Evolutionary conservation across 2,329 filamentous ascomycete species (phyloP), one percentile per base, ranked within the genome.

Genomic region (Phyllosticta citrichinensis): DNA sequence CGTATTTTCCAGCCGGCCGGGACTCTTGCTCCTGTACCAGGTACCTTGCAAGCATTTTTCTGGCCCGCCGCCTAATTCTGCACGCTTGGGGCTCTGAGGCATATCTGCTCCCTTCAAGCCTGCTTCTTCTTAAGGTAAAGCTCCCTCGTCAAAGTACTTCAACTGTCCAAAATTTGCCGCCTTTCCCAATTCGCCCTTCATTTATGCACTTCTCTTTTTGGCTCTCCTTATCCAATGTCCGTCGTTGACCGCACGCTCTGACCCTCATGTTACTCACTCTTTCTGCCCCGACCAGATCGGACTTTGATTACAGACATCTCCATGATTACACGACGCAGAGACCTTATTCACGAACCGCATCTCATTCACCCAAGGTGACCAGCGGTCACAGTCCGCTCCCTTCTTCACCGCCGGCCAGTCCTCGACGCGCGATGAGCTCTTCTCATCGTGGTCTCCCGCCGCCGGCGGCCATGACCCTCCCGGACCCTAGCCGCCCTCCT

Each of bases 361-460:
- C 69, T 69, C 71, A 67, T 69, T 75, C 70, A 68, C 74, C 75
- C 58, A 72, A 72, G 65, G 68, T 72, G 64, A 70, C 72, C 68
- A 69, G 74, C 67, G 73, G 74, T 65, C 68, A 67, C 66, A 69
- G 71, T 63, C 69, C 68, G 63, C 69, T 56, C 19, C 51, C 50
- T 22, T 33, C 56, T 20, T 61, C 75, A 70, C 73, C 77, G 70
- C 71, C 70, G 70, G 73, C 69, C 69, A 74, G 73, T 71, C 70
- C 69, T 63, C 71, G 70, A 65, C 70, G 70, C 67, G 75, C 66
- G 57, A 81, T 81, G 79, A 74, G 77, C 64, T 79, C 76, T 58
- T 75, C 78, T 67, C 80, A 81, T 70, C 75, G 80, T 69, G 80
- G 80, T 57, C 71, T 82, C 54, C 80, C 80, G 70, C 80, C 78